Evolutionary conservation across 2,329 filamentous ascomycete species (phyloP).

Genomic region (Sarocladiaceae sp.): DNA sequence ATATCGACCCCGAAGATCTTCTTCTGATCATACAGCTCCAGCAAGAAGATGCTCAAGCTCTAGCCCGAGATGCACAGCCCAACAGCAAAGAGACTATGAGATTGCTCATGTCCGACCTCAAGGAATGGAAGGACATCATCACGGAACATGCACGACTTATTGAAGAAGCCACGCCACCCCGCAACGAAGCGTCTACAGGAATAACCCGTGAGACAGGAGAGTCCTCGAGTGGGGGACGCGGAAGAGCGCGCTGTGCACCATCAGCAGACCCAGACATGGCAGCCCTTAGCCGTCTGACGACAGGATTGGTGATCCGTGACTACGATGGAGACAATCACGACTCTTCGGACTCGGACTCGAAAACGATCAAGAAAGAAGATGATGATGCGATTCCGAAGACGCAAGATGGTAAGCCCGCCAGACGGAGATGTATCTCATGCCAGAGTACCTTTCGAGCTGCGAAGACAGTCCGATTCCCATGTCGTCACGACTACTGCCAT

Average conservation of each 20-base stretch:
- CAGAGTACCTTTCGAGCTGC: not conserved
- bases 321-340: too few relatives aligned
- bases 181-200: too few relatives aligned
- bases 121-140: not conserved
- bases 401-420: not conserved
- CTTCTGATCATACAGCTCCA: conserved; percentile 4
- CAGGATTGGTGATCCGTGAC: too few relatives aligned
- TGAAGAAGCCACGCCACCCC: too few relatives aligned
- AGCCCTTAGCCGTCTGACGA: too few relatives aligned
- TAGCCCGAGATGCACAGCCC: not conserved
- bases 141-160: not conserved
- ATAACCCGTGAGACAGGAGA: too few relatives aligned
- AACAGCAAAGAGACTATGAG: not conserved
- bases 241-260: too few relatives aligned
- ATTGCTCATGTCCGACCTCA: not conserved
- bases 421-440: not conserved
- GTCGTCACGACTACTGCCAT: conserved; percentile 48
- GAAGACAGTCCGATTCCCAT: conserved; percentile 18
- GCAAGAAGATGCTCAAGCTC: conserved; percentile 1
- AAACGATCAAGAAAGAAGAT: too few relatives aligned
- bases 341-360: too few relatives aligned
- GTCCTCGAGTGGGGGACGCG: too few relatives aligned
- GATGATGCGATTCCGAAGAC: too few relatives aligned
- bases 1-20: not conserved
- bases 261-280: too few relatives aligned